Base-by-base conservation (phyloP, 441 rosid species). In the Geranium incanum region DNA sequence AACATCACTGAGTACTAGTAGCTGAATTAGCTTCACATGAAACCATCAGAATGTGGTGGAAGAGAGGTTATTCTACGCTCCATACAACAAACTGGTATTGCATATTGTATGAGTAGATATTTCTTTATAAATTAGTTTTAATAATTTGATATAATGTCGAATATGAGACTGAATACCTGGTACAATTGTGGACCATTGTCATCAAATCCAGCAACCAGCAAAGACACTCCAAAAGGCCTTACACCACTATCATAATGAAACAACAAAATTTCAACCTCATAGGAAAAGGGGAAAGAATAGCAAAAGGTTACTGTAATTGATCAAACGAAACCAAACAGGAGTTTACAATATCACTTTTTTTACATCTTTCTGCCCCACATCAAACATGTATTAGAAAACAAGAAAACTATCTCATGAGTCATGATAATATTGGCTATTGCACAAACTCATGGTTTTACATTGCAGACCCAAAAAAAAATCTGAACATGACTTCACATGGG, bases 191-290 rank as follows among this genome's bases (percentile, higher is more conserved):
- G 87, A 76, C 89, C 89, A 70, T 83, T 84, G 84, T 86, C 84
- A 50, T 80, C 83, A 69, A 78, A 82, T 48, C 83, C 83, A 66
- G 85, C 87, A 75, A 87, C 85, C 75, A 86, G 76, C 71, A 86
- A 69, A 60, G 89, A 86, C 67, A 86, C 89, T 19, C 89, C 89
- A 41, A 86, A 86, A 64, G 89, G 89, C 81, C 89, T 80, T 41
- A 86, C 89, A 80, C 89, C 89, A 70, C 89, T 86, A 45, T 15
- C 62, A 55, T 13, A 18, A 55, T 55, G 62, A 15, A 15, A 55
- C 15, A 39, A 39, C 43, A 15, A 55, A 7, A 15, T 55, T 5
- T 55, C 62, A 15, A 13, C 19, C 15, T 55, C 62, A 55, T 18
- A 55, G 21, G 5, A 50, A 12, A 55, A 55, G 15, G 19, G 5